phyloP scores from a whole-genome alignment of 75 land plant species.

The Cupressus sempervirens region DNA sequence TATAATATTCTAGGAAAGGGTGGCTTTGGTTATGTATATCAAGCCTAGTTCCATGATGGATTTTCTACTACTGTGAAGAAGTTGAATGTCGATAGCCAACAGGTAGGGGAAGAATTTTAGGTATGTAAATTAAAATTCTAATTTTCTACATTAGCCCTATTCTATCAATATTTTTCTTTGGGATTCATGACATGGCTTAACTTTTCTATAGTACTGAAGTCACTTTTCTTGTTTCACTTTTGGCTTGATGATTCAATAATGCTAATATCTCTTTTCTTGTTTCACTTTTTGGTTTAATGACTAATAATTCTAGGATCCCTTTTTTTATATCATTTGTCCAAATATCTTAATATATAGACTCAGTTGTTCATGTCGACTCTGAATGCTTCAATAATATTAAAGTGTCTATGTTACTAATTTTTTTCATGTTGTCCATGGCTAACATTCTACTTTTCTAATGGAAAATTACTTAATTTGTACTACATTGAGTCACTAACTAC shows the following conservation, averaged over 20 bases:
- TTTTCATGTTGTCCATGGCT: too few relatives aligned
- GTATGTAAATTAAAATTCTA: neutral
- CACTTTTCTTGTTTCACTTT: too few relatives aligned
- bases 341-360: neutral
- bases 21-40: conserved; percentile 34
- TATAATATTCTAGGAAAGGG: too few relatives aligned
- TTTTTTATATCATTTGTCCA: too few relatives aligned
- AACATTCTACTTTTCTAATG: neutral
- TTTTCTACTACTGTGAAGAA: conserved; percentile 32
- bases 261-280: too few relatives aligned
- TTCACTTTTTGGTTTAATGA: too few relatives aligned
- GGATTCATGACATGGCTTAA: too few relatives aligned
- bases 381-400: neutral
- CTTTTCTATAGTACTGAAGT: too few relatives aligned
- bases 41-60: conserved; percentile 25
- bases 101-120: neutral
- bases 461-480: neutral
- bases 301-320: too few relatives aligned
- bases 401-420: too few relatives aligned
- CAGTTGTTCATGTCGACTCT: neutral
- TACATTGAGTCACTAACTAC: neutral
- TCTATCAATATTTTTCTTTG: too few relatives aligned
- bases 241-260: neutral
- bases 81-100: conserved; percentile 12
- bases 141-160: neutral